Evolutionary conservation across 2,329 filamentous ascomycete genomes (phyloP), one percentile per base, ranked within the genome.

Genomic region (Calonectria naviculata): DNA sequence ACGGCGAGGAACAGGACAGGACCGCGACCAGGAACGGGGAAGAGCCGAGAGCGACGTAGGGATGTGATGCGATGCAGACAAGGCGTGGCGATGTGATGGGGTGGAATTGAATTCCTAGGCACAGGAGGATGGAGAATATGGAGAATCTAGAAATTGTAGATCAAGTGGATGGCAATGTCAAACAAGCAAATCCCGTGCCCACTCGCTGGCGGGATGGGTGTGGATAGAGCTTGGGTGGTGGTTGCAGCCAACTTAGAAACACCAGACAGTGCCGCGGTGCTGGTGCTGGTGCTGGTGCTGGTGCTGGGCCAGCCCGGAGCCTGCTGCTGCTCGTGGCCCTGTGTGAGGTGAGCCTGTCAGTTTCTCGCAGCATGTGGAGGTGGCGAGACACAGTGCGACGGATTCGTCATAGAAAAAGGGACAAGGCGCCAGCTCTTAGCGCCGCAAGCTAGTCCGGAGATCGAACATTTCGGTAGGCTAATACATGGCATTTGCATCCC

Each of bases 371-470:
- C 52, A 62, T 73, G 76, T 75, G 75, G 74, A 79, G 75, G 77
- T 78, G 77, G 77, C 76, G 69, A 78, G 65, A 68, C 70, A 78
- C 77, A 79, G 77, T 79, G 77, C 70, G 77, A 46, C 29, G 64
- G 67, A 69, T 64, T 47, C 31, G 41, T 41, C 31, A 21, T 42
- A 8, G 26, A 28, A 34, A 12, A 68, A 34, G 34, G 19, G 36
- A 21, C 6, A 47, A 26, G 61, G n/a, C 44, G 9, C 60, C 52
- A 49, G 47, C 67, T 63, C 38, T 13, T 65, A 60, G 67, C 36
- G 61, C 13, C 24, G 17, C 42, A 42, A 52, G 62, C 46, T 54
- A 17, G 31, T 26, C 46, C 21, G 13, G 52, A 58, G 46, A 65
- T 65, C 62, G 46, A 38, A 9, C 34, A 38, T 58, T 44, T 61